Percentiles rank a stretch among this genome's conserved stretches.
phyloP scores from a whole-genome alignment of 768 basidiomycete species.

The Termitomyces sp. region DNA sequence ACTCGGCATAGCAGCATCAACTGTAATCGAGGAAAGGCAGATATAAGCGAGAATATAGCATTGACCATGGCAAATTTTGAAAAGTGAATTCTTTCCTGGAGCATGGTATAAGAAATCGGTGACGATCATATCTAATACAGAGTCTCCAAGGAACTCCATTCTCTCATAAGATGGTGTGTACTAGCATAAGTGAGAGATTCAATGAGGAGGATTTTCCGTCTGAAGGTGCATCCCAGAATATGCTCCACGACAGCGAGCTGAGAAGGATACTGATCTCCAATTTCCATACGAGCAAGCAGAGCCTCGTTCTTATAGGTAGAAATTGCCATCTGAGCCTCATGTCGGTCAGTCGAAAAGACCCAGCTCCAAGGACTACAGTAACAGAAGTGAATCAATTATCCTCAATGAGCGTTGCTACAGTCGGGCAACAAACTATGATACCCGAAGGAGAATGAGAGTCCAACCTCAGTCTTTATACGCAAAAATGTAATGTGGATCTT shows the following conservation, averaged over 20 bases:
- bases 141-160: conserved; percentile 77
- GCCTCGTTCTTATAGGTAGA: too few relatives aligned
- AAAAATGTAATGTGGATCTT: too few relatives aligned
- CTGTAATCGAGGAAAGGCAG: conserved; percentile 49
- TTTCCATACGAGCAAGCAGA: conserved; percentile 41
- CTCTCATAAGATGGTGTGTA: conserved; percentile 71
- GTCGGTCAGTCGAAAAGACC: conserved; percentile 60
- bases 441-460: too few relatives aligned
- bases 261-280: conserved; percentile 36
- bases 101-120: conserved; percentile 67
- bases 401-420: neutral
- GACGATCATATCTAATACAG: conserved; percentile 74
- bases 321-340: conserved; percentile 61
- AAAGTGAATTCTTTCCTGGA: conserved; percentile 61
- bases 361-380: conserved; percentile 56
- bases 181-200: conserved; percentile 76
- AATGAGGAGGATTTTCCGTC: conserved; percentile 58
- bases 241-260: conserved; percentile 56
- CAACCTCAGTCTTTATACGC: too few relatives aligned
- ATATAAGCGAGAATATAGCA: conserved; percentile 66
- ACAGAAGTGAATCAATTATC: neutral
- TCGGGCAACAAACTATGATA: too few relatives aligned
- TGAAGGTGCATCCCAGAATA: conserved; percentile 70
- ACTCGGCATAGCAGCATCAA: conserved; percentile 52
- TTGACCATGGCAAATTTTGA: conserved; percentile 73